Evolutionary conservation across 371 early-diverging fungal genomes (phyloP).

Genomic region (Fennellomyces sp.): DNA sequence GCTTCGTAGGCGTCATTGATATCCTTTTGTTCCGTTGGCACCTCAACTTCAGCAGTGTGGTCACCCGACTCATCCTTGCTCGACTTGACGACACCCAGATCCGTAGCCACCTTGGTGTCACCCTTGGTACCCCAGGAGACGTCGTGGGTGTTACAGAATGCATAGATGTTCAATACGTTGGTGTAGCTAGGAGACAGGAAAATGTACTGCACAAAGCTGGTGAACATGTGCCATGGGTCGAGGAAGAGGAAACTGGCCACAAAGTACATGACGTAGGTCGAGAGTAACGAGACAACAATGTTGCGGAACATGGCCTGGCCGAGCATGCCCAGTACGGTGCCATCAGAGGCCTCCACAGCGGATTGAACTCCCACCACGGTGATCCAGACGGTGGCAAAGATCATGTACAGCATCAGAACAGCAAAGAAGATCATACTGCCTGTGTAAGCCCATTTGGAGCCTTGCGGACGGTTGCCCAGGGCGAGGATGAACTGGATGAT

Average conservation of each 20-base stretch:
- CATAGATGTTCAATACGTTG: conserved; percentile 91
- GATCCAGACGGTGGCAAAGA: conserved; percentile 60
- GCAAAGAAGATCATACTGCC: conserved; percentile 44
- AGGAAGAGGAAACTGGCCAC: conserved; percentile 62
- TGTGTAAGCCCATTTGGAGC: conserved; percentile 72
- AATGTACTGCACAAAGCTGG: conserved; percentile 66
- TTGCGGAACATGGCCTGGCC: conserved; percentile 50
- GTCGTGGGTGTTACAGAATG: conserved; percentile 88
- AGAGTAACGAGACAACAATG: conserved; percentile 59
- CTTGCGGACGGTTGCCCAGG: conserved; percentile 85
- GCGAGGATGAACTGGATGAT: conserved; percentile 70
- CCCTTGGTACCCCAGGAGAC: conserved; percentile 66
- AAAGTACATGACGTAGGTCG: conserved; percentile 72
- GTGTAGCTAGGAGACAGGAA: conserved; percentile 85
- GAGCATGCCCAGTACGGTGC: conserved; percentile 25
- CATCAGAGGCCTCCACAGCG: conserved; percentile 24
- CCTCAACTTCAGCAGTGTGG: conserved; percentile 57
- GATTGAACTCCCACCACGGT: conserved; percentile 44
- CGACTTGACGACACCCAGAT: conserved; percentile 48
- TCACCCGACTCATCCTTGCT: conserved; percentile 42
- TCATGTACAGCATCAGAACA: conserved; percentile 71
- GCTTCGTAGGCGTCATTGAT: conserved; percentile 79
- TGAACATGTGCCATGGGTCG: conserved; percentile 79
- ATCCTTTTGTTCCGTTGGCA: conserved; percentile 80
- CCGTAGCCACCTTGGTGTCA: conserved; percentile 41